Evolutionary conservation across 495 filamentous ascomycete species (phyloP), one percentile per base, ranked within the genome.

Genomic region (Gamarada debralockiae): DNA sequence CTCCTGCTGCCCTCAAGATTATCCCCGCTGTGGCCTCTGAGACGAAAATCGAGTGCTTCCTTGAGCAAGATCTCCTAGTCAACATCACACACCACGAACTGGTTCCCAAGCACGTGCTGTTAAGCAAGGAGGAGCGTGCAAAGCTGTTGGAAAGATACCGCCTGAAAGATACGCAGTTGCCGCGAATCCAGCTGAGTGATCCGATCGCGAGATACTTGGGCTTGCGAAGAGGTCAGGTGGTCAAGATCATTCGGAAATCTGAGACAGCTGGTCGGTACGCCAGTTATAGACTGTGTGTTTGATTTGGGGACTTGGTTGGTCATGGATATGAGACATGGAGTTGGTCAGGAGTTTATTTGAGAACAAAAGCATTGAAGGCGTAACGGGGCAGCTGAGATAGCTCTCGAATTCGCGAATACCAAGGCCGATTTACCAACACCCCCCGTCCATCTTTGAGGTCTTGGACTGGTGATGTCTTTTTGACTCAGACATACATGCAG

Each of bases 71-170:
- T 71, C 71, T 98, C 62, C 78, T 98, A 40, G 91, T 97, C 65
- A 98, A 98, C 70, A 98, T 98, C 69, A 97, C 92, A 21, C 90
- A 90, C 64, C 93, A 98, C 73, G 91, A 97, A 71, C 81, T 98
- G 14, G 93, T 98, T 15, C 93, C 93, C 24, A 92, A 88, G 65
- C 93, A 98, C 65, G 82, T 96, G 17, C 73, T 97, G 44, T 79
- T 98, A 37, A 92, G 87, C 64, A 79, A 82, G 37, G 90, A 93
- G 63, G 95, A 98, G 77, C 96, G 96, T 78, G 74, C 67, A 49
- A 78, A 80, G 33, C 71, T 98, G 59, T 71, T 98, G 51, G 80
- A 89, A 70, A 76, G 93, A 46, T 98, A 98, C 71, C 79, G 93
- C 45, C 73, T 98, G 63, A 97, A 96, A 83, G 93, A 98, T 78